A percentile compares a stretch with the other conserved stretches of the same genome.
Conservation (phyloP, 2,329 filamentous ascomycete genomes). For the Claviceps sp. region DNA sequence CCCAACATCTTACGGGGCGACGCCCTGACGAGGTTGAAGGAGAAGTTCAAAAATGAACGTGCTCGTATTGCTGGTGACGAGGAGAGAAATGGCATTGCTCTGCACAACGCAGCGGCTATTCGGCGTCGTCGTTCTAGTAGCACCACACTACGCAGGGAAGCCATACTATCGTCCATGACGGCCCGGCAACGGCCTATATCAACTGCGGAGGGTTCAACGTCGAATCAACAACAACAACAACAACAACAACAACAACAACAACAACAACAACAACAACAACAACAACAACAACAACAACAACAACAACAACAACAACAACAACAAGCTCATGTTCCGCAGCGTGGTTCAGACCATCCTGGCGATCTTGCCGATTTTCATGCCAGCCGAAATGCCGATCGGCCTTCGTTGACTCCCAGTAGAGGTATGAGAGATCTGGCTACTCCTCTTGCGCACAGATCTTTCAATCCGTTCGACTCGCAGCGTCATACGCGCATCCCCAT, state of each 20-base stretch:
- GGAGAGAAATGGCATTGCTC: slow-evolving; percentile 73
- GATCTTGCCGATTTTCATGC: slow-evolving; percentile 71
- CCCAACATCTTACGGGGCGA: slow-evolving; percentile 81
- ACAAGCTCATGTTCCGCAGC: slow-evolving; percentile 27
- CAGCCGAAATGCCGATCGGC: slow-evolving; percentile 44
- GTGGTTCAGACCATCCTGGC: slow-evolving; percentile 48
- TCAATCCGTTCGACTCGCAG: slow-evolving; percentile 44
- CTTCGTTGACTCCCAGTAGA: slow-evolving; percentile 9
- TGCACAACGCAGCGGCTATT: slow-evolving; percentile 64
- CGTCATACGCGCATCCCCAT: slow-evolving; percentile 35
- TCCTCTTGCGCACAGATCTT: slow-evolving; percentile 35
- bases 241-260: too few relatives aligned
- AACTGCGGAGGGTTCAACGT: slow-evolving; percentile 26
- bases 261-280: slow-evolving; percentile 9
- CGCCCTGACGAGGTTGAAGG: slow-evolving; percentile 72
- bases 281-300: too few relatives aligned
- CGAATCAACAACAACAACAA: slow-evolving; percentile 10
- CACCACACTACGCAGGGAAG: slow-evolving; percentile 66
- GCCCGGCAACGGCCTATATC: slow-evolving; percentile 31
- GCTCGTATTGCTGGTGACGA: slow-evolving; percentile 74
- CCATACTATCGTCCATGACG: slow-evolving; percentile 53
- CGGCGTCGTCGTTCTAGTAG: slow-evolving; percentile 60
- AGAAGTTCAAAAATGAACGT: slow-evolving; percentile 78
- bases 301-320: slow-evolving; percentile 12
- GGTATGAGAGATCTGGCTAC: slow-evolving; percentile 23